Conservation (phyloP, 305 asterid species). For the Solanum hybrid region DNA sequence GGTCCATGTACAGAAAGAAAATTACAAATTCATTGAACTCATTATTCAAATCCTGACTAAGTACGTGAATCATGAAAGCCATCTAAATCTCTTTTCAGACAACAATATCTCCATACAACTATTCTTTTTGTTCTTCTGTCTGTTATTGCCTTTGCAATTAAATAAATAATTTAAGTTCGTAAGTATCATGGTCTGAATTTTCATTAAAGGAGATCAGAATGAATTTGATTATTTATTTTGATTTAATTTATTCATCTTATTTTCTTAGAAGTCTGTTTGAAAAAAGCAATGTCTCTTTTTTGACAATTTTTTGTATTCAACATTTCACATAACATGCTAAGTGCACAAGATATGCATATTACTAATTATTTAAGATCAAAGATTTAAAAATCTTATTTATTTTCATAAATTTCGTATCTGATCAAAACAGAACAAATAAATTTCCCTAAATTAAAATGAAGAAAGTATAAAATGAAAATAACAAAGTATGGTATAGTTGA, state of each 20-base stretch:
- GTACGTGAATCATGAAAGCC: neutral
- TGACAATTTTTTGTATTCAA: too few species aligned
- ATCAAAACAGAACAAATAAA: neutral
- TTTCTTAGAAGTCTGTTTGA: neutral
- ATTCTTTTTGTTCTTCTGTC: neutral
- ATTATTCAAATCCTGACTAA: neutral
- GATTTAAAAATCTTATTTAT: too few species aligned
- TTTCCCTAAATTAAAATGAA: neutral
- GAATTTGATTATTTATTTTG: neutral
- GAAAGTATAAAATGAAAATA: neutral
- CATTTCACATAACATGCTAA: neutral
- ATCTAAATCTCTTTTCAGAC: neutral
- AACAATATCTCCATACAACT: conserved; percentile 1
- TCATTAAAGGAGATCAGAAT: neutral
- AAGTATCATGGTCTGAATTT: neutral
- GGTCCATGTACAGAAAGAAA: neutral
- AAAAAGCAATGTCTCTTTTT: too few species aligned
- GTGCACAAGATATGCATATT: neutral
- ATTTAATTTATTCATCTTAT: neutral
- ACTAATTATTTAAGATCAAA: too few species aligned
- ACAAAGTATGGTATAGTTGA: neutral
- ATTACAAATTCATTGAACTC: neutral
- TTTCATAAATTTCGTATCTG: neutral
- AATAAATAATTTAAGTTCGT: neutral
- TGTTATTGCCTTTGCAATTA: neutral